Evolutionary conservation across 179 eudicot genomes (phyloP).

Genomic region (Monotropa hypopitys): DNA sequence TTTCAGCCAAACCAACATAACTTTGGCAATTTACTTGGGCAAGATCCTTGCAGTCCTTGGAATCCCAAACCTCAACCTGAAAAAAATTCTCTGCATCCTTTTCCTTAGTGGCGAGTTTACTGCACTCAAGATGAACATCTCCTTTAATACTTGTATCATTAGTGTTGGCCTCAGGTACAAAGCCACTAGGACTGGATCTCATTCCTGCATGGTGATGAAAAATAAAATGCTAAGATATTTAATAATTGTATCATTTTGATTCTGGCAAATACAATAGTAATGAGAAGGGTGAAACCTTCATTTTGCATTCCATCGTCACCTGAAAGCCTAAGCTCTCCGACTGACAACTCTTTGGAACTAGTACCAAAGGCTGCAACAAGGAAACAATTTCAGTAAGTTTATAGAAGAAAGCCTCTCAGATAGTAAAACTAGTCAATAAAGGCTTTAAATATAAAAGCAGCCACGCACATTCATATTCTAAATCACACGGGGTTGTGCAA

Average conservation of each 20-base stretch:
- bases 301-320: not conserved
- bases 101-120: not conserved
- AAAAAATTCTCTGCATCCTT: not conserved
- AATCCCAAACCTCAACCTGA: not conserved
- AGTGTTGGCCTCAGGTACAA: not conserved
- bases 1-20: not conserved
- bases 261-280: not conserved
- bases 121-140: not conserved
- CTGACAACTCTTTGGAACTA: not conserved
- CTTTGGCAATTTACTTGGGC: not conserved
- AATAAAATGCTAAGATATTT: not conserved
- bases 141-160: not conserved
- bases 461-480: conserved; percentile 10
- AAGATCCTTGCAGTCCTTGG: not conserved
- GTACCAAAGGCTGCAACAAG: not conserved
- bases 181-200: not conserved
- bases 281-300: not conserved
- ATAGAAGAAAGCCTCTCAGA: not conserved
- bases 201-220: not conserved
- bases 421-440: not conserved
- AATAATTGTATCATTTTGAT: not conserved
- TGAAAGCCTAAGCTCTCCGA: not conserved
- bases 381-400: not conserved
- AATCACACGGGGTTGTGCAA: not conserved
- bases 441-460: not conserved